Base-by-base conservation (phyloP, 2,329 filamentous ascomycete species). In the Diaporthe sp. region DNA sequence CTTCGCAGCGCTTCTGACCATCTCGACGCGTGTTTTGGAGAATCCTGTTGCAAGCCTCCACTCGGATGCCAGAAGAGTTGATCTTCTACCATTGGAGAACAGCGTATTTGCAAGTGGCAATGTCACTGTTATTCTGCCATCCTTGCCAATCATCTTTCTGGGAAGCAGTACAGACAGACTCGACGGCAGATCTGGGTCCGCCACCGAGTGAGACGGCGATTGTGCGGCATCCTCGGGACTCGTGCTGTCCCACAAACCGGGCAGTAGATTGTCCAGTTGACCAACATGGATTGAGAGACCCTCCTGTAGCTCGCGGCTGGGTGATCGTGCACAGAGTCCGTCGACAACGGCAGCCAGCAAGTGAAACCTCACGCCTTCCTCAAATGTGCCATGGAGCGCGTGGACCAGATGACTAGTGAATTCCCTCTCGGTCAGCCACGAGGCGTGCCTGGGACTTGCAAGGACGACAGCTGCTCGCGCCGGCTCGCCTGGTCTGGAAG, bases 91-190 rank as follows among this genome's bases (percentile, higher is more conserved):
- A 76, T 92, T 96, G 53, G 92, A 90, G 80, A 97, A 97, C 9
- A 95, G 85, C 0, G 95, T 97, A 80, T 95, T 94, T 55, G 94
- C 92, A 37, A 97, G 85, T 2, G 94, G 94, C 2, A 96, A 75
- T 8, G 88, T 90, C 72, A 89, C 82, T 4, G 83, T 81, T 4
- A 85, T 77, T 7, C 76, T 75, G 46, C 76, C 77, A 1, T 74
- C 76, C 42, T 79, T 75, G 7, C 70, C 9, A 75, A 62, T 31
- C 82, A 60, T 13, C 79, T 78, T 10, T 84, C 84, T 22, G 10
- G 71, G 58, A 17, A 87, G 80, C 25, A 83, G 76, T 67, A 89
- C 85, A 0, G 84, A 85, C 9, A 90, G 79, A 22, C 84, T 85
- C 12, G 87, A 82, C 3, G 85, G 83, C 19, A 79, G 80, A 28